phyloP scores from a whole-genome alignment of 257 asterid genomes.

The Solanum paucissectum region DNA sequence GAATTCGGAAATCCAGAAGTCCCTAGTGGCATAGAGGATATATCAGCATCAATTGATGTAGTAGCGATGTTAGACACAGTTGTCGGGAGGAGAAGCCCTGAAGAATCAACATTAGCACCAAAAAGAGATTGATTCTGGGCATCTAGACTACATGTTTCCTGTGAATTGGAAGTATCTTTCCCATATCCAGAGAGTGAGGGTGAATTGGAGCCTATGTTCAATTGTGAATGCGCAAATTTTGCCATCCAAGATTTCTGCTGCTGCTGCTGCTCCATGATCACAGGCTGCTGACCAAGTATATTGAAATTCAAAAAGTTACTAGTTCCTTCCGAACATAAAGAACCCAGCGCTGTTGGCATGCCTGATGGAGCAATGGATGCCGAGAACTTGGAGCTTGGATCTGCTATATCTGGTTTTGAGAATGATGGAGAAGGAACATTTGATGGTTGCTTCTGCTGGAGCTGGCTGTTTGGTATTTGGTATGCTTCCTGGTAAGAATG shows the following conservation, averaged over 20 bases:
- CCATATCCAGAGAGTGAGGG: conserved; percentile 37
- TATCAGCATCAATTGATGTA: conserved; percentile 48
- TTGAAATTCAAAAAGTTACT: conserved; percentile 50
- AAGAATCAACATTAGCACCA: conserved; percentile 51
- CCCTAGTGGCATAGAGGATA: conserved; percentile 53
- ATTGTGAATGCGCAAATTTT: conserved; percentile 41
- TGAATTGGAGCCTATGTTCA: conserved; percentile 30
- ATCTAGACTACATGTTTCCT: conserved; percentile 46
- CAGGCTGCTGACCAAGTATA: conserved; percentile 47
- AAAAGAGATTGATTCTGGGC: conserved; percentile 54
- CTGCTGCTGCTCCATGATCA: conserved; percentile 51
- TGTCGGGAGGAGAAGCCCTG: conserved; percentile 68
- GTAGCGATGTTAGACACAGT: conserved; percentile 42
- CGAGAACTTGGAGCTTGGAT: conserved; percentile 38
- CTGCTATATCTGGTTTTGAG: conserved; percentile 45
- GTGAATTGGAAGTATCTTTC: conserved; percentile 57
- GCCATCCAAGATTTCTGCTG: conserved; percentile 63
- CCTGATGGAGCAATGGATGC: conserved; percentile 37
- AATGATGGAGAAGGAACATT: conserved; percentile 63
- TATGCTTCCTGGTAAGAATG: conserved; percentile 52
- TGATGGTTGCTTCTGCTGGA: conserved; percentile 55
- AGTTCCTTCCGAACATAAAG: conserved; percentile 62
- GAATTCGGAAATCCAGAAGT: conserved; percentile 59
- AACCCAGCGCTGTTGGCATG: conserved; percentile 60
- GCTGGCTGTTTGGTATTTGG: conserved; percentile 44